Evolutionary conservation across 1,284 basidiomycete genomes (phyloP).

Genomic region (Ceratobasidium sp.): DNA sequence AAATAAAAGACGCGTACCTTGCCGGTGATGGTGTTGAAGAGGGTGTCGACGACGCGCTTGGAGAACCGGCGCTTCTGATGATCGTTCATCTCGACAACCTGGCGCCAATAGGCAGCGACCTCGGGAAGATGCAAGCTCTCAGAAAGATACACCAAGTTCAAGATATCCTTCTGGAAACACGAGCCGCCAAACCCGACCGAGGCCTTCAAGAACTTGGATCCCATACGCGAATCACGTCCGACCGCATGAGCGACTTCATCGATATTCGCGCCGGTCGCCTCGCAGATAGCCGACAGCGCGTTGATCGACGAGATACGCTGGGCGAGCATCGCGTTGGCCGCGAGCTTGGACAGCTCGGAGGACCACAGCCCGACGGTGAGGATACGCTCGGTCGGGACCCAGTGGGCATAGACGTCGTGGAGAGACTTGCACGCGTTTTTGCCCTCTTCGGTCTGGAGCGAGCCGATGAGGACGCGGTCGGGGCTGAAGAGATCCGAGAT

Average conservation of each 20-base stretch:
- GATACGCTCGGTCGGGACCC: constrained; percentile 92
- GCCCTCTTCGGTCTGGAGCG: constrained; percentile 90
- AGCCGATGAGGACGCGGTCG: constrained; percentile 97
- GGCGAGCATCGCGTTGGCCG: constrained; percentile 98
- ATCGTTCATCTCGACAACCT: constrained; percentile 96
- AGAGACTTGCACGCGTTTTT: constrained; percentile 84
- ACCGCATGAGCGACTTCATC: constrained; percentile 97
- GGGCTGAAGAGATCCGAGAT: constrained; percentile 90
- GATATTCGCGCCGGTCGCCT: constrained; percentile 99
- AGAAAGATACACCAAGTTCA: constrained; percentile 97
- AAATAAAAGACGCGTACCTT: constrained; percentile 70
- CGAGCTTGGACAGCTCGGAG: constrained; percentile 96
- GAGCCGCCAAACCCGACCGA: constrained; percentile 98
- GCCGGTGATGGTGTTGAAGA: constrained; percentile 97
- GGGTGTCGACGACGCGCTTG: constrained; percentile 91
- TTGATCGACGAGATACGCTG: constrained; percentile 99
- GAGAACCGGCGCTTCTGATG: constrained; percentile 94
- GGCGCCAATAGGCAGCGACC: constrained; percentile 98
- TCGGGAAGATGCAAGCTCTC: constrained; percentile 95
- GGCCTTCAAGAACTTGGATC: constrained; percentile 95
- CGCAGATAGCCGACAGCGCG: constrained; percentile 98
- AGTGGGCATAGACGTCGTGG: constrained; percentile 90
- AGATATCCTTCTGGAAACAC: constrained; percentile 99
- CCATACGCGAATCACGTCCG: constrained; percentile 93
- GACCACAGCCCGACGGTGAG: constrained; percentile 98